phyloP scores from a whole-genome alignment of 2,329 filamentous ascomycete genomes.

The Alternaria conjuncta region DNA sequence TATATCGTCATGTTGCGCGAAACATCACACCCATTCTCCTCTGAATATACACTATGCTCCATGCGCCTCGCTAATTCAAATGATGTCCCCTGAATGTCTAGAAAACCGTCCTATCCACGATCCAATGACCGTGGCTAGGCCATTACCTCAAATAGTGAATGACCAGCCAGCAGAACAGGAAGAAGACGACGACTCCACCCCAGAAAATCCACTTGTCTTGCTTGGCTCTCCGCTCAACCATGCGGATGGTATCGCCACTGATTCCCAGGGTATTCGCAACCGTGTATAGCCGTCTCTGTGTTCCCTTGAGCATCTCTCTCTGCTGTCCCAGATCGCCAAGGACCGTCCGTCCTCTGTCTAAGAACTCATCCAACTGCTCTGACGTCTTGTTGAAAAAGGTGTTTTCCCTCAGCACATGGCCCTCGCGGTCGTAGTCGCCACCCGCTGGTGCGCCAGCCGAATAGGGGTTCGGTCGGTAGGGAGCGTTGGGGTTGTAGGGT shows the following conservation, averaged over 20 bases:
- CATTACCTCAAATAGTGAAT: constrained; percentile 75
- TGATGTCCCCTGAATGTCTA: background rate
- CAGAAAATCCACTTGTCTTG: constrained; percentile 99
- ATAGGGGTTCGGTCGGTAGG: constrained; percentile 52
- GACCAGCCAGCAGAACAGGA: constrained; percentile 90
- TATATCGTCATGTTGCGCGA: background rate
- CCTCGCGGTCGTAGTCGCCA: constrained; percentile 71
- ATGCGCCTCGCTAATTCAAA: background rate
- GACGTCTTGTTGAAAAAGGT: constrained; percentile 85
- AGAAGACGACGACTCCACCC: constrained; percentile 83
- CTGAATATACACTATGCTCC: background rate
- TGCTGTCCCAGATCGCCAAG: constrained; percentile 88
- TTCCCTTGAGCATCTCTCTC: constrained; percentile 92
- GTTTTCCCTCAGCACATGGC: constrained; percentile 86
- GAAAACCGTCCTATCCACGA: background rate
- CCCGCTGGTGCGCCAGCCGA: constrained; percentile 42
- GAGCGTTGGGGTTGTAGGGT: constrained; percentile 37
- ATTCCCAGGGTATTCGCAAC: constrained; percentile 94
- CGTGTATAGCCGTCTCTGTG: constrained; percentile 87
- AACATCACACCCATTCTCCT: background rate
- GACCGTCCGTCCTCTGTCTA: constrained; percentile 88
- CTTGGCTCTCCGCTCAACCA: constrained; percentile 88
- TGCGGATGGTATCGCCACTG: constrained; percentile 94
- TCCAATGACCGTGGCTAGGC: background rate
- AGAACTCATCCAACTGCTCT: constrained; percentile 87